These are phyloP conservation scores for Aurinia saxatilis DNA, from an alignment of 345 rosid genomes.

Conservation along the genomic window DNA sequence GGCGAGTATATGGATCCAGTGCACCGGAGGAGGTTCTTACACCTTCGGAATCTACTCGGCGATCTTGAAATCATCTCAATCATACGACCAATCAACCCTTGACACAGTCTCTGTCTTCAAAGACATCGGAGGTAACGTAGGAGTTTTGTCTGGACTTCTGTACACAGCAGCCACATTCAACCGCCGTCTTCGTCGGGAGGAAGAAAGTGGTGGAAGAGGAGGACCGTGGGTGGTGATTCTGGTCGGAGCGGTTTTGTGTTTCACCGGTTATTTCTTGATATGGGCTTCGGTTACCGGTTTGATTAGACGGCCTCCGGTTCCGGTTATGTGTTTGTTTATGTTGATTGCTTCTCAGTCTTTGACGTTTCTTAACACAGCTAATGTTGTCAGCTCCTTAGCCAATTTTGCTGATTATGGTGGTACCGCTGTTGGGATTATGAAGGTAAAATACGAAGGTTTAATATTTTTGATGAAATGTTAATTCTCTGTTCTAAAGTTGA, in stretches of 20 bases:
- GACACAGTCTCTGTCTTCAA: constrained; percentile 67
- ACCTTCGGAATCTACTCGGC: constrained; percentile 69
- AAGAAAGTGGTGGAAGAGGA: background rate
- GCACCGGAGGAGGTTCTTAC: constrained; percentile 54
- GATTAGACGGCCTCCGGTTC: constrained; percentile 36
- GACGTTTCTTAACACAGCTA: constrained; percentile 43
- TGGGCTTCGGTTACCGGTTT: constrained; percentile 61
- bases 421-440: constrained; percentile 42
- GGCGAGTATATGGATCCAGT: constrained; percentile 77
- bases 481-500: background rate
- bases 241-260: constrained; percentile 47
- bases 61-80: constrained; percentile 50
- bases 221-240: constrained; percentile 66
- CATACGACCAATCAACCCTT: constrained; percentile 66
- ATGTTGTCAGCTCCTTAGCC: constrained; percentile 36
- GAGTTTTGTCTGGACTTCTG: constrained; percentile 54
- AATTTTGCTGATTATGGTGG: constrained; percentile 42
- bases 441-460: constrained; percentile 20
- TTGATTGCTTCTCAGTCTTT: constrained; percentile 33
- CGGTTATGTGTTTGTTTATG: constrained; percentile 45
- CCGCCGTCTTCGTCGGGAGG: too few species aligned
- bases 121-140: constrained; percentile 61
- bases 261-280: constrained; percentile 53
- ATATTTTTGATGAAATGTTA: background rate
- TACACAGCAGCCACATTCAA: constrained; percentile 32